Percentiles rank a stretch among this genome's conserved stretches.
Conservation (phyloP, 192 early-diverging fungal species). For the Podochytrium sp. region DNA sequence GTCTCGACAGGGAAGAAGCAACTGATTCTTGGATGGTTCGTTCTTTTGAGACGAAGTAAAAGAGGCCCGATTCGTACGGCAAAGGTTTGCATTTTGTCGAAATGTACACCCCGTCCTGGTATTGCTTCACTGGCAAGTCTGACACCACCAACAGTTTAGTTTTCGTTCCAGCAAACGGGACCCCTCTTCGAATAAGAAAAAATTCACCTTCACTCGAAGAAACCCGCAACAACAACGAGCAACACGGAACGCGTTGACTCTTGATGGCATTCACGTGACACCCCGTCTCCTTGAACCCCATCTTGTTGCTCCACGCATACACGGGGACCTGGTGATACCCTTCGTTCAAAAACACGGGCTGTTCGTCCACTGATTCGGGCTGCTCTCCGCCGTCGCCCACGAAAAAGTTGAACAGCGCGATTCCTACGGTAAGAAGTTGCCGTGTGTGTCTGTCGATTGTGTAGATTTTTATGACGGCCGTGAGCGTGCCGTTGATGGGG, state of each 20-base stretch:
- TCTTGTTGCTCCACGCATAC: background rate
- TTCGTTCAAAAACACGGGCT: constrained; percentile 5
- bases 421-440: constrained; percentile 12
- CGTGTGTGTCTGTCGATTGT: constrained; percentile 7
- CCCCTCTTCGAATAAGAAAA: background rate
- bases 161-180: no score
- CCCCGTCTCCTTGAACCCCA: background rate
- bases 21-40: background rate
- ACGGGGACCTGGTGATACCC: constrained; percentile 21
- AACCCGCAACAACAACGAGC: constrained; percentile 5
- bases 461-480: constrained; percentile 6
- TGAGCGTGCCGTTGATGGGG: background rate
- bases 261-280: background rate
- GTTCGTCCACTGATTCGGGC: background rate
- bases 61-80: background rate
- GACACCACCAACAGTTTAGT: background rate
- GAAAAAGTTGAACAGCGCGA: constrained; percentile 11
- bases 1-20: background rate
- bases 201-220: background rate
- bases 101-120: background rate
- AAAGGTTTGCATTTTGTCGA: background rate
- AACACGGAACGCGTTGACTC: background rate
- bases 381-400: background rate
- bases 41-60: constrained; percentile 4
- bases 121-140: background rate